Evolutionary conservation across 441 rosid genomes (phyloP).

Genomic region (Eruca vesicaria): DNA sequence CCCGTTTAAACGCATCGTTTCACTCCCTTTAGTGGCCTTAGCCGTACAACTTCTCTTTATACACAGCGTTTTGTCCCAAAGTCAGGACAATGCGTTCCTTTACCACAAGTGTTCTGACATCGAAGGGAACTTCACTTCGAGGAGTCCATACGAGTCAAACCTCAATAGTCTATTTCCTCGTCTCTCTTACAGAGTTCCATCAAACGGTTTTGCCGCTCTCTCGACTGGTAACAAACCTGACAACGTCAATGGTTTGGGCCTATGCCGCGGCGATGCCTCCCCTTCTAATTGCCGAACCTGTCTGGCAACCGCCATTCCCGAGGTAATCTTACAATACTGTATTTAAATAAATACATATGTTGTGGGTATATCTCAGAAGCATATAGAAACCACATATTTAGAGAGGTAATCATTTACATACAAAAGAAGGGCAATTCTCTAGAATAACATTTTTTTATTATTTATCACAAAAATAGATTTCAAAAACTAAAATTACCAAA

Average conservation of each 20-base stretch:
- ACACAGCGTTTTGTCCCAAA: conserved; percentile 19
- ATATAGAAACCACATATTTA: background rate
- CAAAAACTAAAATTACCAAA: too few relatives aligned
- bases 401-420: background rate
- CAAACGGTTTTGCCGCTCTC: conserved; percentile 44
- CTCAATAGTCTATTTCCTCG: conserved; percentile 39
- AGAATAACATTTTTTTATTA: too few relatives aligned
- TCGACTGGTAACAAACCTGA: conserved; percentile 35
- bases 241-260: conserved; percentile 51
- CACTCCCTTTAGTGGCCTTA: background rate
- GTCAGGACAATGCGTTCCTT: conserved; percentile 38
- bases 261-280: conserved; percentile 75
- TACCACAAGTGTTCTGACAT: conserved; percentile 56
- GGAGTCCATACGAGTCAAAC: conserved; percentile 45
- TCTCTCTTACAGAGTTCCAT: conserved; percentile 47
- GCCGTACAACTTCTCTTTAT: conserved; percentile 22
- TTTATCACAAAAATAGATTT: too few relatives aligned
- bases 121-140: conserved; percentile 49
- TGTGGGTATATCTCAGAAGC: background rate
- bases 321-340: conserved; percentile 30
- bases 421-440: too few relatives aligned
- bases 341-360: background rate
- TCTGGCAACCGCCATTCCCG: conserved; percentile 48
- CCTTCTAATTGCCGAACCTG: conserved; percentile 52
- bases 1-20: background rate